Evolutionary conservation across 768 basidiomycete genomes (phyloP).

Genomic region (Psilocybe sp.): DNA sequence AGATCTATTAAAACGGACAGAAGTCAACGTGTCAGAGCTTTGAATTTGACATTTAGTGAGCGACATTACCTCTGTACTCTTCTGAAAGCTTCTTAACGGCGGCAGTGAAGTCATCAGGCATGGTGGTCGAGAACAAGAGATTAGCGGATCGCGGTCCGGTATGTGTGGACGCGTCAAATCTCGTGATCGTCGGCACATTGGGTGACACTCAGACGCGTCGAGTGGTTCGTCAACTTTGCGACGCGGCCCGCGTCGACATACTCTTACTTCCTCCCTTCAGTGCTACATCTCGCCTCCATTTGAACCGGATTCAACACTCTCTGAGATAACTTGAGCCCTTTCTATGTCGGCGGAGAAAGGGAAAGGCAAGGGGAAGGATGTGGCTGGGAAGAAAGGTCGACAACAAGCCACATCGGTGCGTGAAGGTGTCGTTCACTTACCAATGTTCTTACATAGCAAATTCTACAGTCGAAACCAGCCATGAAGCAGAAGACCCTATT

Average conservation of each 20-base stretch:
- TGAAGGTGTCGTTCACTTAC: neutral
- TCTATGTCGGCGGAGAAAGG: neutral
- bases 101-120: slow-evolving; percentile 9
- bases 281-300: too few species aligned
- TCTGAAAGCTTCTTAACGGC: slow-evolving; percentile 25
- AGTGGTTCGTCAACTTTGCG: neutral
- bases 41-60: neutral
- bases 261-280: too few species aligned
- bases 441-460: too few species aligned
- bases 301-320: too few species aligned
- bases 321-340: too few species aligned
- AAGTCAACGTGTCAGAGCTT: neutral
- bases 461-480: neutral
- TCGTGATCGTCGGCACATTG: slow-evolving; percentile 4
- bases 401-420: slow-evolving; percentile 2
- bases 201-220: slow-evolving; percentile 13
- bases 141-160: neutral
- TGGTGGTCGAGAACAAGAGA: neutral
- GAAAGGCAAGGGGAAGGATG: neutral
- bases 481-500: slow-evolving; percentile 39
- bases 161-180: slow-evolving; percentile 8
- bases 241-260: too few species aligned
- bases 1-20: slow-evolving; percentile 37
- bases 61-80: slow-evolving; percentile 39
- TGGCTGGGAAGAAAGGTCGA: neutral